Percentiles rank a stretch among this genome's conserved stretches.
Conservation (phyloP, 371 early-diverging fungal genomes). For the Chytridiales sp. region DNA sequence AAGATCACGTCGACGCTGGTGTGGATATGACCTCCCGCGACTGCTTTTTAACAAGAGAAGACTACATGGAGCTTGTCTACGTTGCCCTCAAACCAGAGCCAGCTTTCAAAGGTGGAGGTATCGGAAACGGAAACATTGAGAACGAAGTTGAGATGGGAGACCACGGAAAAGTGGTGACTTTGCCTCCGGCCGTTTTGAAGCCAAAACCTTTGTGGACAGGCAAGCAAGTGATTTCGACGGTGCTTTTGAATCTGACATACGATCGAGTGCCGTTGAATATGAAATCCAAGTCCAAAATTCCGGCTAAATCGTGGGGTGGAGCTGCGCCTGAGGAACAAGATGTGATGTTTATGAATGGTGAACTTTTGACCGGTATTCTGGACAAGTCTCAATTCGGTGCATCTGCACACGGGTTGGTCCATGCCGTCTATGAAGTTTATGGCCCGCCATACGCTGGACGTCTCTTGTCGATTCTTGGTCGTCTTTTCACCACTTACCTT, state of each 20-base stretch:
- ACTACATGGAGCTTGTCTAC: constrained; percentile 94
- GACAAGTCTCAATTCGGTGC: constrained; percentile 99
- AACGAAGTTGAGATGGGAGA: constrained; percentile 50
- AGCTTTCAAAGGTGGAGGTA: constrained; percentile 26
- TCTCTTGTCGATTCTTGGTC: constrained; percentile 90
- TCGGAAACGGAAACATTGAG: constrained; percentile 54
- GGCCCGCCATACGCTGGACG: constrained; percentile 90
- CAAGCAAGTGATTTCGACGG: constrained; percentile 93
- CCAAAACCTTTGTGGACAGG: constrained; percentile 96
- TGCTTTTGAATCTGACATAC: constrained; percentile 84
- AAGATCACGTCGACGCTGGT: constrained; percentile 99
- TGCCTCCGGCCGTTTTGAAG: constrained; percentile 85
- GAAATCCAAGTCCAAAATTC: constrained; percentile 83
- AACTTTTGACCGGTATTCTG: constrained; percentile 89
- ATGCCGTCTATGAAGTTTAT: constrained; percentile 96
- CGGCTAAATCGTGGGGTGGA: constrained; percentile 83
- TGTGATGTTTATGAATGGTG: constrained; percentile 83
- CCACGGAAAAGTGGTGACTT: constrained; percentile 70
- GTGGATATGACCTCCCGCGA: constrained; percentile 91
- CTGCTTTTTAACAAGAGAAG: constrained; percentile 85
- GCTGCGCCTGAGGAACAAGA: constrained; percentile 78
- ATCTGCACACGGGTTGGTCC: constrained; percentile 89
- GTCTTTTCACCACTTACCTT: constrained; percentile 93
- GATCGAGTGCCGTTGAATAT: constrained; percentile 74
- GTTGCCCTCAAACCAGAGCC: constrained; percentile 51